Percentiles rank a stretch among this genome's conserved stretches.
These are phyloP conservation scores for Isatis lusitanica DNA, from an alignment of 441 rosid genomes.

Conservation along the genomic window DNA sequence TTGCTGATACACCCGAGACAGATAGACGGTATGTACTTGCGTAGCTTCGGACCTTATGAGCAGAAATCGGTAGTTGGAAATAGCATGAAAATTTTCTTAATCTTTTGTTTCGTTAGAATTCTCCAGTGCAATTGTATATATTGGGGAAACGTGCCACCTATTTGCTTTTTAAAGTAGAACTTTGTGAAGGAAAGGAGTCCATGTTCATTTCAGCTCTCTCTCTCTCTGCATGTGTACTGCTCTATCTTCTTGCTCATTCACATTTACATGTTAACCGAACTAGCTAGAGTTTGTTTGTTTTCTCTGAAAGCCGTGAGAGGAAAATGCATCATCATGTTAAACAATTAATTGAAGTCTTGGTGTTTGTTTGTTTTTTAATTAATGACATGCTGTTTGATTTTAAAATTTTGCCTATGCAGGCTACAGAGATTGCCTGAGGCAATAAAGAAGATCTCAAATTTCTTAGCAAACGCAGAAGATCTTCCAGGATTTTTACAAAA, in stretches of 20 bases:
- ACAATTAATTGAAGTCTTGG: conserved; percentile 3
- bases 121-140: background rate
- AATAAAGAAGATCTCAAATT: conserved; percentile 81
- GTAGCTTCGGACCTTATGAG: conserved; percentile 11
- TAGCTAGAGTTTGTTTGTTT: conserved; percentile 11
- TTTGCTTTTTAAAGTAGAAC: conserved; percentile 18
- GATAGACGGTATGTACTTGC: conserved; percentile 62
- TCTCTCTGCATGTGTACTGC: conserved; percentile 12
- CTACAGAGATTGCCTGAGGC: conserved; percentile 77
- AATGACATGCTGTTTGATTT: conserved; percentile 23
- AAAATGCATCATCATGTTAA: conserved; percentile 17
- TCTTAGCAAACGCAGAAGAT: conserved; percentile 81
- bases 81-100: conserved; percentile 16
- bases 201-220: conserved; percentile 7
- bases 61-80: conserved; percentile 29
- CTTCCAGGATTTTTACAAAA: conserved; percentile 87
- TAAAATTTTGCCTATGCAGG: conserved; percentile 48
- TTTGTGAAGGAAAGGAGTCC: conserved; percentile 7
- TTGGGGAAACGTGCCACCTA: conserved; percentile 8
- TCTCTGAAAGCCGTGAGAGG: background rate
- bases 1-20: conserved; percentile 72
- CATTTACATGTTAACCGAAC: conserved; percentile 16
- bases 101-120: conserved; percentile 1
- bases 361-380: conserved; percentile 9
- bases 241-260: conserved; percentile 8